A percentile compares a stretch with the other conserved stretches of the same genome.
These are phyloP conservation scores for Lachnellula occidentalis DNA, from an alignment of 2,329 filamentous ascomycete genomes.

Conservation along the genomic window DNA sequence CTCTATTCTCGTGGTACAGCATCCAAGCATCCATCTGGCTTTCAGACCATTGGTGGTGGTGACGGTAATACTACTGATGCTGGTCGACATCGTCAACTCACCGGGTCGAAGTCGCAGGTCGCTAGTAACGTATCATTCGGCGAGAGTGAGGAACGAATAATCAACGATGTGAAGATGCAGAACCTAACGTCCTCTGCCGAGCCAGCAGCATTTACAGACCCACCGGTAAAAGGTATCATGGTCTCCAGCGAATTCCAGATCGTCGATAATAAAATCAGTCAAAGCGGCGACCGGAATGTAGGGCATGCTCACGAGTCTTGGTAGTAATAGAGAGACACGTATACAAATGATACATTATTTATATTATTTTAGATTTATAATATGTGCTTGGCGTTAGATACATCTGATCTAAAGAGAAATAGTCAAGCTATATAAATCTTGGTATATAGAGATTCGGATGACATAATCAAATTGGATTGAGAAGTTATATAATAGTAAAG, in stretches of 20 bases:
- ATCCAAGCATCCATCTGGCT: conserved; percentile 33
- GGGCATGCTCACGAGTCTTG: conserved; percentile 9
- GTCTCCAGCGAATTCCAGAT: conserved; percentile 33
- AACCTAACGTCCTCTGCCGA: conserved; percentile 28
- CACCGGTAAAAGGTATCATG: conserved; percentile 31
- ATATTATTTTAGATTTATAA: too few species aligned
- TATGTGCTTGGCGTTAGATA: too few species aligned
- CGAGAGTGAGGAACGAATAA: conserved; percentile 40
- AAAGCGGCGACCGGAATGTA: conserved; percentile 1
- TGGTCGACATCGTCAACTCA: conserved; percentile 29
- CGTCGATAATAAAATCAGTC: conserved; percentile 5
- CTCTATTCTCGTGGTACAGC: conserved; percentile 35
- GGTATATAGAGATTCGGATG: too few species aligned
- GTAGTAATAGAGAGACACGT: neutral
- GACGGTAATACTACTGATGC: conserved; percentile 25
- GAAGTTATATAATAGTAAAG: too few species aligned
- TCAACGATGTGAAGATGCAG: conserved; percentile 39
- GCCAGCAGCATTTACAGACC: conserved; percentile 8
- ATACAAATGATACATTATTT: too few species aligned
- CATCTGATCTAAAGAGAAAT: too few species aligned
- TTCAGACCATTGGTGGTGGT: conserved; percentile 38
- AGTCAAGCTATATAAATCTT: too few species aligned
- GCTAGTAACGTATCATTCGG: conserved; percentile 34
- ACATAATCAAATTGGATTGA: too few species aligned
- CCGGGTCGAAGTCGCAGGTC: conserved; percentile 32